Percentiles rank a stretch among this genome's conserved stretches.
Conservation (phyloP, 2,329 filamentous ascomycete species). For the Stemphylium beticola region DNA sequence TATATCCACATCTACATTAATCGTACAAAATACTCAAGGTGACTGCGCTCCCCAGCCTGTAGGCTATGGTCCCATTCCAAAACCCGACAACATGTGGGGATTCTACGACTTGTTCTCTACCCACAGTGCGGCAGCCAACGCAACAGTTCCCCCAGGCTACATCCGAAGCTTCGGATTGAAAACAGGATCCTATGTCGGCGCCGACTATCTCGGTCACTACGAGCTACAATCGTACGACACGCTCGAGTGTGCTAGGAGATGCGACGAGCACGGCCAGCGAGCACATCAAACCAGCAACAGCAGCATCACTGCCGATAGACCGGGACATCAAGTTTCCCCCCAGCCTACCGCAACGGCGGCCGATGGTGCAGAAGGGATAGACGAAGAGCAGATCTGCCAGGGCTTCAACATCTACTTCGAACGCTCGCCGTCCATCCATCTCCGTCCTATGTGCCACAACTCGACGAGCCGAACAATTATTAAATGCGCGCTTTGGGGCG, state of each 20-base stretch:
- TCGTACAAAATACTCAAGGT: background rate
- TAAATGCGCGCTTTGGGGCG: slow-evolving; percentile 13
- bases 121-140: background rate
- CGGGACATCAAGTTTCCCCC: background rate
- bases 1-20: background rate
- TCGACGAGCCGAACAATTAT: slow-evolving; percentile 4
- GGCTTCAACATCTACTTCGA: slow-evolving; percentile 16
- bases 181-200: slow-evolving; percentile 3
- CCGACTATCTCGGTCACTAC: background rate
- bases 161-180: background rate
- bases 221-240: slow-evolving; percentile 4
- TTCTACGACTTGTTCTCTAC: slow-evolving; percentile 1
- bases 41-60: background rate
- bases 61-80: background rate
- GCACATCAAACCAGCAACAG: background rate
- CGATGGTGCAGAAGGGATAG: background rate
- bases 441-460: background rate
- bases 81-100: background rate
- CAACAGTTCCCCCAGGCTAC: background rate
- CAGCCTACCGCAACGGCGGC: too few relatives aligned
- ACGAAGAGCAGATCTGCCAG: background rate
- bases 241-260: background rate
- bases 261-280: background rate
- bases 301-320: background rate
- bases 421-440: slow-evolving; percentile 2